These are phyloP conservation scores for Pisolithus microcarpus DNA, from an alignment of 768 basidiomycete species.

Conservation along the genomic window DNA sequence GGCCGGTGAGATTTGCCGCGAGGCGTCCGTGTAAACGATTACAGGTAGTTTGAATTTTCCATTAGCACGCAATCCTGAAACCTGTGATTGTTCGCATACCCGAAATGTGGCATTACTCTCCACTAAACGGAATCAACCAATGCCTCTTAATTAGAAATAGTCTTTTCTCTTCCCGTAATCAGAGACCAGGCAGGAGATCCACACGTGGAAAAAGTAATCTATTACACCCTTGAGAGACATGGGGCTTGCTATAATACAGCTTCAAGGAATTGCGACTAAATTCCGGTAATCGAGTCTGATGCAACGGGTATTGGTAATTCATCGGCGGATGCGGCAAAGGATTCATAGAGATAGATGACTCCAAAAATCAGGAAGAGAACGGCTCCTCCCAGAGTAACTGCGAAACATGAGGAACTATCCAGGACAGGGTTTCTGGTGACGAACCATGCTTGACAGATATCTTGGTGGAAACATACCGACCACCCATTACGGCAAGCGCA, in stretches of 20 bases:
- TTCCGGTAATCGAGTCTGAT: conserved; percentile 3
- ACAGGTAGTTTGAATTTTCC: no score
- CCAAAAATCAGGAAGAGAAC: conserved; percentile 80
- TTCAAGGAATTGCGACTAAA: background rate
- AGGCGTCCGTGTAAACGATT: no score
- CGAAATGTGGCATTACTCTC: no score
- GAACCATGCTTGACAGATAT: conserved; percentile 88
- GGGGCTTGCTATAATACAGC: background rate
- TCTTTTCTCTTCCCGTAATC: no score
- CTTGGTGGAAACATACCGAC: conserved; percentile 86
- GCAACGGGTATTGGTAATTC: conserved; percentile 14
- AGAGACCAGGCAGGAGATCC: no score
- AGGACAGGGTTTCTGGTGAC: conserved; percentile 22
- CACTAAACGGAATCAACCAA: no score
- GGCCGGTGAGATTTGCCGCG: no score
- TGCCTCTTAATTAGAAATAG: no score
- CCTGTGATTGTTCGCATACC: no score
- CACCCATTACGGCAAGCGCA: conserved; percentile 85
- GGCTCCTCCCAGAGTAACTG: conserved; percentile 82
- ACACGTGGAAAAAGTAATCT: no score
- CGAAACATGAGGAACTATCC: background rate
- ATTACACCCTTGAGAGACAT: no score
- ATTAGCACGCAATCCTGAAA: no score
- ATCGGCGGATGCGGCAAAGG: conserved; percentile 27
- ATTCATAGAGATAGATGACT: conserved; percentile 68